Evolutionary conservation across 2,329 filamentous ascomycete genomes (phyloP).

Genomic region (Hypoxylon sp.): DNA sequence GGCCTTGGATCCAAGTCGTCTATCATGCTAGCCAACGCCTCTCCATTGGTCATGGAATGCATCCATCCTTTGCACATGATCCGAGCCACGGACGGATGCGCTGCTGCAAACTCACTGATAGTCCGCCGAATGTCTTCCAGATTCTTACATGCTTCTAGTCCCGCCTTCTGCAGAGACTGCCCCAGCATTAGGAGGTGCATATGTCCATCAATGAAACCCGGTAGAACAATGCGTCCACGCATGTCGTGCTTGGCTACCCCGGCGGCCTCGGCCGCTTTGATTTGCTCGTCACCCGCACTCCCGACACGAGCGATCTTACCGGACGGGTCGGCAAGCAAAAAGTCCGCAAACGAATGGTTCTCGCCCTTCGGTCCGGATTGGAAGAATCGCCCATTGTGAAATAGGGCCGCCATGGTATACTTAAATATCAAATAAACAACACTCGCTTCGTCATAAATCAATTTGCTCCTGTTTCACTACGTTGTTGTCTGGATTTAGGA

Average conservation of each 20-base stretch:
- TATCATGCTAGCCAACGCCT: conserved; percentile 64
- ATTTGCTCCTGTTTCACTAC: conserved; percentile 1
- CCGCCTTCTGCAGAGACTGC: conserved; percentile 67
- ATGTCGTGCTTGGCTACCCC: conserved; percentile 55
- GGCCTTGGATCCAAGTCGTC: conserved; percentile 67
- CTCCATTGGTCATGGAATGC: conserved; percentile 68
- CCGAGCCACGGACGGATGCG: conserved; percentile 62
- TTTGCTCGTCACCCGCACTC: conserved; percentile 51
- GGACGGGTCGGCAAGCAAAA: conserved; percentile 56
- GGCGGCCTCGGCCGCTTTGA: conserved; percentile 50
- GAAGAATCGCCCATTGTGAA: conserved; percentile 71
- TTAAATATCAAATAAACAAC: not conserved
- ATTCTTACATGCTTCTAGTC: conserved; percentile 62
- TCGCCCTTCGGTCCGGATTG: conserved; percentile 59
- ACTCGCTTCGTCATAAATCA: not conserved
- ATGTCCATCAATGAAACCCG: conserved; percentile 71
- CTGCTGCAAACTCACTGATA: conserved; percentile 62
- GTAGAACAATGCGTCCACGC: conserved; percentile 61
- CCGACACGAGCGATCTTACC: conserved; percentile 58
- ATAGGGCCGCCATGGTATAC: conserved; percentile 65
- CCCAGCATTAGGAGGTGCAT: conserved; percentile 71
- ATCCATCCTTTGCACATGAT: conserved; percentile 70
- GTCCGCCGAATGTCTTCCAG: conserved; percentile 64
- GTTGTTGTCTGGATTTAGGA: conserved; percentile 13
- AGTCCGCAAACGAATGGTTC: conserved; percentile 55